phyloP scores from a whole-genome alignment of 345 rosid genomes.

The Erysimum cheiranthoides region DNA sequence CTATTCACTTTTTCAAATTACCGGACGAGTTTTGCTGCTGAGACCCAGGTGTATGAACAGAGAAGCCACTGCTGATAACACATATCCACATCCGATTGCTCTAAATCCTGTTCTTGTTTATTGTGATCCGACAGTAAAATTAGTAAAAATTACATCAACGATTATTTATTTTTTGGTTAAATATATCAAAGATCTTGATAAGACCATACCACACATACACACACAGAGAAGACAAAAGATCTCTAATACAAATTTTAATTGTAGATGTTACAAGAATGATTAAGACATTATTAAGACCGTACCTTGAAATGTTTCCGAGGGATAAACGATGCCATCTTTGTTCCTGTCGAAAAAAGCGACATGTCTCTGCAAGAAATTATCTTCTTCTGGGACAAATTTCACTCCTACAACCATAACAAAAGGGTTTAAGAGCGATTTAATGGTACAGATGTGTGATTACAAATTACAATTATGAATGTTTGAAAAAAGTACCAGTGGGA shows the following conservation, averaged over 20 bases:
- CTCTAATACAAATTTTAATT: neutral
- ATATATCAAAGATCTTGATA: neutral
- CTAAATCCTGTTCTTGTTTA: constrained; percentile 58
- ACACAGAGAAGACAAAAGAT: neutral
- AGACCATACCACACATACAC: neutral
- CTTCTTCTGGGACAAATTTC: constrained; percentile 47
- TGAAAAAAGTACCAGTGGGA: constrained; percentile 28
- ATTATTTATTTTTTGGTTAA: too few species aligned
- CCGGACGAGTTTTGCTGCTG: constrained; percentile 73
- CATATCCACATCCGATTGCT: constrained; percentile 61
- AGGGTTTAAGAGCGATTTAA: neutral
- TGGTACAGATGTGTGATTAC: neutral
- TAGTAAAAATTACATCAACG: neutral
- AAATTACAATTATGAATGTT: neutral
- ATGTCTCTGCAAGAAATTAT: constrained; percentile 69
- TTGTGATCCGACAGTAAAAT: neutral
- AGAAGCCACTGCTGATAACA: constrained; percentile 50
- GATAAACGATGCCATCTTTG: constrained; percentile 77
- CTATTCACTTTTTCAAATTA: constrained; percentile 29
- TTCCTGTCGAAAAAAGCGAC: constrained; percentile 83
- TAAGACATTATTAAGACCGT: constrained; percentile 22
- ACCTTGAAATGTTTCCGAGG: constrained; percentile 84
- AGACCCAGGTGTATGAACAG: constrained; percentile 58
- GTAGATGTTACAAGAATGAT: neutral
- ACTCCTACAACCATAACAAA: constrained; percentile 14